These are phyloP conservation scores for Sarocladium brachiariae DNA, from an alignment of 2,329 filamentous ascomycete genomes.

Conservation along the genomic window DNA sequence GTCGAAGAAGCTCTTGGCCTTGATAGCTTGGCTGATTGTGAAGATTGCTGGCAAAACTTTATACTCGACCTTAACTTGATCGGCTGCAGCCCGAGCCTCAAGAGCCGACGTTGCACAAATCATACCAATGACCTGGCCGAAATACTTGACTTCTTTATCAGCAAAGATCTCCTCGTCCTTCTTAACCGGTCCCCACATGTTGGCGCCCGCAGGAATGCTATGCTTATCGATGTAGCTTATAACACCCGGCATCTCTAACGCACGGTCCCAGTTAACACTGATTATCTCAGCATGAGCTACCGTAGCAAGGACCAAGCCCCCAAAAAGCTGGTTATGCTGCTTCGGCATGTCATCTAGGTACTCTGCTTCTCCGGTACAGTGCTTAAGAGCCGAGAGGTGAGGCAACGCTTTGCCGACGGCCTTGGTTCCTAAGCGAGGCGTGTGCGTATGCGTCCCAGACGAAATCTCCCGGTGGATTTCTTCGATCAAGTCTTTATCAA, in stretches of 20 bases:
- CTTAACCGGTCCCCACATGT: conserved; percentile 75
- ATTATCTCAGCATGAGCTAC: conserved; percentile 76
- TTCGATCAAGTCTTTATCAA: conserved; percentile 62
- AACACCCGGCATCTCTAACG: conserved; percentile 73
- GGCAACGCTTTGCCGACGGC: conserved; percentile 70
- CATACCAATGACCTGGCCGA: conserved; percentile 80
- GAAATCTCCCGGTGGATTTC: conserved; percentile 80
- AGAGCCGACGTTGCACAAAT: conserved; percentile 71
- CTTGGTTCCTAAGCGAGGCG: conserved; percentile 68
- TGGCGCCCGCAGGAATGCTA: conserved; percentile 68
- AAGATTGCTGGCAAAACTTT: conserved; percentile 79
- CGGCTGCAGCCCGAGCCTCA: conserved; percentile 64
- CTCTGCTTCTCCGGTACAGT: conserved; percentile 79
- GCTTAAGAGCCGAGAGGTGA: conserved; percentile 80
- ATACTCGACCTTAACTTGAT: conserved; percentile 77
- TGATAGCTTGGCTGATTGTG: conserved; percentile 85
- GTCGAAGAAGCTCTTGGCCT: conserved; percentile 75
- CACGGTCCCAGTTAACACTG: conserved; percentile 62
- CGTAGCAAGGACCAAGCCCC: conserved; percentile 72
- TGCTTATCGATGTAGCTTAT: conserved; percentile 69
- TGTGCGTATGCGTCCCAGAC: conserved; percentile 67
- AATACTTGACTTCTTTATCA: conserved; percentile 73
- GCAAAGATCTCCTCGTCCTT: conserved; percentile 79
- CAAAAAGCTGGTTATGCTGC: conserved; percentile 75
- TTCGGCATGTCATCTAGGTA: conserved; percentile 86